Base-by-base conservation (phyloP, 768 basidiomycete genomes). In the Auricularia sp. region DNA sequence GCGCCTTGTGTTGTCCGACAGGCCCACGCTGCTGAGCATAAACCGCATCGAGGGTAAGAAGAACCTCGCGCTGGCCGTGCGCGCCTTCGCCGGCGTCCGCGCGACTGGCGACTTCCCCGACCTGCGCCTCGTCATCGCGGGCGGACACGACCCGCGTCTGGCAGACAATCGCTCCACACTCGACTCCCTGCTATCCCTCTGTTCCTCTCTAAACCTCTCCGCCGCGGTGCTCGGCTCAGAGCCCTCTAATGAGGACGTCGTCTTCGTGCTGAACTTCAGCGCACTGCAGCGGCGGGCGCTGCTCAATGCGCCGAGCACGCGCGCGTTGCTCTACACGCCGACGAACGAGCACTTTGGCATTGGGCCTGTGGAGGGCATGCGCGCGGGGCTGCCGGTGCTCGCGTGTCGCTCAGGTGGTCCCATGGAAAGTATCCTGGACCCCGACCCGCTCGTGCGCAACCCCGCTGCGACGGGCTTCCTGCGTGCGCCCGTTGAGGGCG, bases 1-100 rank as follows among this genome's bases (percentile, higher is more conserved):
- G 14, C 56, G 24, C 11, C 56, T 14, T 1, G 56, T 59, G 2
- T 3, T 59, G 24, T 59, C 56, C 6, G 74, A 82, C 39, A 80
- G 81, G 3, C 91, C 89, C 0, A 94, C 92, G 0, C 75, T 98
- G 3, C 71, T 98, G 0, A 92, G 95, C 3, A 77, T 98, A 42
- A 98, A 99, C 73, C 89, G 96, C 2, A 98, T 96, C 71, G 97
- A 99, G 75, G 84, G 82, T 70, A 98, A 98, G 80, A 99, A 99
- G 77, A 96, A 98, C 69, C 82, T 81, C 0, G 83, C 83, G 1
- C 80, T 99, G 2, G 97, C 95, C 0, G 78, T 98, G 5, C 76
- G 85, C 54, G 78, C 95, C 0, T 98, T 94, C 70, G 85, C 62
- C 74, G 13, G 64, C 66, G 5, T 16, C 33, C 36, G 58, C 69